phyloP scores from a whole-genome alignment of 2,329 filamentous ascomycete species.

The Apiospora pterosperma region DNA sequence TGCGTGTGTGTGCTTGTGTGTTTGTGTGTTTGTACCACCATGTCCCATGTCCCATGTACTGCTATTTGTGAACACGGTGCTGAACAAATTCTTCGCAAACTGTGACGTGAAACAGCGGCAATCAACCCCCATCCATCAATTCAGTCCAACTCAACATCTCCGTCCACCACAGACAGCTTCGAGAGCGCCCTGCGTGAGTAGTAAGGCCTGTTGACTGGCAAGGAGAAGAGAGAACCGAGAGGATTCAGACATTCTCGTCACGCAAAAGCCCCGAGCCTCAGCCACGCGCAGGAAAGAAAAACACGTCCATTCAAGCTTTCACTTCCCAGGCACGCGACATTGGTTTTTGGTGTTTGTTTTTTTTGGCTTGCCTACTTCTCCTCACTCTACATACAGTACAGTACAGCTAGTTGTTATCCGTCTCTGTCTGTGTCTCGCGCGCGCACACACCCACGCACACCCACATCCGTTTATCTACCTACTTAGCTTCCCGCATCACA shows the following conservation, averaged over 20 bases:
- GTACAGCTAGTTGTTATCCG: too few species aligned
- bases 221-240: background rate
- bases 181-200: background rate
- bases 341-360: too few species aligned
- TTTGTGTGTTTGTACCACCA: too few species aligned
- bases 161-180: background rate
- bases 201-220: background rate
- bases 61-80: background rate
- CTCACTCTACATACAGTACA: background rate
- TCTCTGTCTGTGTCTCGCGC: background rate
- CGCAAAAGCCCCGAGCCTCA: background rate
- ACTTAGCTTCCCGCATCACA: background rate
- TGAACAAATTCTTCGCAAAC: background rate
- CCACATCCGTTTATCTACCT: background rate
- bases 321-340: too few species aligned
- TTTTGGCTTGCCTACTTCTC: too few species aligned
- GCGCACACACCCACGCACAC: background rate
- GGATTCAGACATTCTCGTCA: background rate
- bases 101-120: background rate
- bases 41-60: too few species aligned
- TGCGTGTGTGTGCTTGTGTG: too few species aligned
- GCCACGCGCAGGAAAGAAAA: background rate
- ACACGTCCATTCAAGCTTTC: too few species aligned
- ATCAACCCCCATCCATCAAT: background rate
- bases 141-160: background rate